A percentile compares a stretch with the other conserved stretches of the same genome.
Conservation (phyloP, 23 red algal genomes). For the Gracilaria domingensis region DNA sequence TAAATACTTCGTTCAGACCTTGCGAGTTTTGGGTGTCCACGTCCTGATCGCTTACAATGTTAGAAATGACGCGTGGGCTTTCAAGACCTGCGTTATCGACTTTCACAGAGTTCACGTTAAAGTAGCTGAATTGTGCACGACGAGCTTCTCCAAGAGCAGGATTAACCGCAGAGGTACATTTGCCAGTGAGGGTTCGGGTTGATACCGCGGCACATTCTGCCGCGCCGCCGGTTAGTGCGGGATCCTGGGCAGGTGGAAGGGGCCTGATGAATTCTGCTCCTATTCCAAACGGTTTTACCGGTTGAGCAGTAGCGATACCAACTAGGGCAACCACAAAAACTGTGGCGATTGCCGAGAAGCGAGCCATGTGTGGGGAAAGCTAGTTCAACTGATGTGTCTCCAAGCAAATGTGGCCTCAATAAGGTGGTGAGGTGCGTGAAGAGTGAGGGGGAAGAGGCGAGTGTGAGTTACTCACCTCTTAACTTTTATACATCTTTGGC, state of each 20-base stretch:
- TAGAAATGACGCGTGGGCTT: constrained; percentile 39
- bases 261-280: constrained; percentile 6
- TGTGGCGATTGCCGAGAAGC: background rate
- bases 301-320: background rate
- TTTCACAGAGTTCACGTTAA: background rate
- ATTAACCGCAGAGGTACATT: constrained; percentile 40
- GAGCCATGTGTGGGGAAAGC: background rate
- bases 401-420: too few relatives aligned
- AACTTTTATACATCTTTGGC: background rate
- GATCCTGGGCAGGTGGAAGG: constrained; percentile 23
- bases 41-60: constrained; percentile 27
- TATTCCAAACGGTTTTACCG: background rate
- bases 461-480: background rate
- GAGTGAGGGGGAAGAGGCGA: background rate
- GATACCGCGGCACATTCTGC: background rate
- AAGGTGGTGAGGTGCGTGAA: background rate
- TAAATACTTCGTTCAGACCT: constrained; percentile 51
- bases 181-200: constrained; percentile 14
- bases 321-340: background rate
- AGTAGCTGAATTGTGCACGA: constrained; percentile 41
- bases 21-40: constrained; percentile 13
- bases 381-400: background rate
- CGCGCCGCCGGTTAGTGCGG: background rate
- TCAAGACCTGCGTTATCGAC: background rate
- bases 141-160: constrained; percentile 36